Percentiles rank a stretch among this genome's conserved stretches.
These are phyloP conservation scores for Cordyceps fumosorosea DNA, from an alignment of 2,329 filamentous ascomycete genomes.

Conservation along the genomic window DNA sequence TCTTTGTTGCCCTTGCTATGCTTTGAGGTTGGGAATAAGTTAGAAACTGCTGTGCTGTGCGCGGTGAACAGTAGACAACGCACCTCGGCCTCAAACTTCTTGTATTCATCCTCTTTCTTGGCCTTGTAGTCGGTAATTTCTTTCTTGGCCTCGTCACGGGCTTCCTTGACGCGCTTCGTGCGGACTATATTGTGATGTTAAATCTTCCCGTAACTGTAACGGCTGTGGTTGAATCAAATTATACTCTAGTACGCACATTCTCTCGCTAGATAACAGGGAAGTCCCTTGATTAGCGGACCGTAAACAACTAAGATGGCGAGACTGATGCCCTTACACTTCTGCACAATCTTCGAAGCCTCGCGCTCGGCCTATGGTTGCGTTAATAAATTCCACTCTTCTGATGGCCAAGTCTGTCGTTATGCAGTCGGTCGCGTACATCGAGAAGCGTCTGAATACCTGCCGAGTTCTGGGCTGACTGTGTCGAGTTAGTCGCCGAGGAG, in stretches of 20 bases:
- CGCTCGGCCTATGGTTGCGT: slow-evolving; percentile 72
- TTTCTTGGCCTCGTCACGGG: slow-evolving; percentile 92
- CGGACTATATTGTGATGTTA: slow-evolving; percentile 40
- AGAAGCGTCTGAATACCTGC: slow-evolving; percentile 97
- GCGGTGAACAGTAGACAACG: slow-evolving; percentile 3
- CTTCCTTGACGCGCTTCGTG: slow-evolving; percentile 95
- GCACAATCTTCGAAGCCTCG: slow-evolving; percentile 98
- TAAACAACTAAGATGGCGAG: neutral
- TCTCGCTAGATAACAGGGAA: slow-evolving; percentile 53
- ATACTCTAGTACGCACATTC: slow-evolving; percentile 60
- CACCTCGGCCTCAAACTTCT: slow-evolving; percentile 78
- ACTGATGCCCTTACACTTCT: slow-evolving; percentile 62
- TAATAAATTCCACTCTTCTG: slow-evolving; percentile 1
- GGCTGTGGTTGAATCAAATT: neutral
- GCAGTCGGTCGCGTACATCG: slow-evolving; percentile 65
- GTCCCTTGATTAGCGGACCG: slow-evolving; percentile 2
- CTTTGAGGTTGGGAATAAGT: slow-evolving; percentile 39
- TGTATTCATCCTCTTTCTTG: slow-evolving; percentile 89
- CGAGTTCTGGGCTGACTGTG: slow-evolving; percentile 94
- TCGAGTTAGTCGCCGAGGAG: slow-evolving; percentile 19
- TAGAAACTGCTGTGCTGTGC: neutral
- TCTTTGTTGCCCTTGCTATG: slow-evolving; percentile 84
- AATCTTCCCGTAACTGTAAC: neutral
- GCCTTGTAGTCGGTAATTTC: slow-evolving; percentile 91
- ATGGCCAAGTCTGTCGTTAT: neutral